Evolutionary conservation across 441 rosid species (phyloP), one percentile per base, ranked within the genome.

Genomic region (Arabidopsis lyrata): DNA sequence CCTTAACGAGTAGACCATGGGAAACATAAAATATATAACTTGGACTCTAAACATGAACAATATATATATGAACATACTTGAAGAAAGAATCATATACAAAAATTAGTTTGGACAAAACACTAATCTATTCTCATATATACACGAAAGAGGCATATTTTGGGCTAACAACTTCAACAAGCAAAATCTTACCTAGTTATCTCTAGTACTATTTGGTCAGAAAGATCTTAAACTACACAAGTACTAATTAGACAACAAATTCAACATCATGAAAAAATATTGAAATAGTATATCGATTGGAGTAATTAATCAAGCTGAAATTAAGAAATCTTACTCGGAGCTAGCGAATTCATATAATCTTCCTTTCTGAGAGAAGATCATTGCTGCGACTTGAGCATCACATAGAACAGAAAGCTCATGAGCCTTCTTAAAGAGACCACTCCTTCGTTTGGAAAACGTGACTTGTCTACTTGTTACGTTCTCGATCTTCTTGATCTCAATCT

Each of bases 331-430:
- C 90, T 70, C 78, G 45, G 87, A 61, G 79, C 84, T 88, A 48
- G 88, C 64, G 72, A 80, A 86, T 74, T 90, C 84, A 53, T 65
- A 74, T 20, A 84, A 73, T 67, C 73, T 83, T 80, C 96, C 90
- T 35, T 18, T 80, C 80, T 81, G 88, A 10, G 96, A 90, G 78
- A 90, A 88, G 68, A 82, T 55, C 50, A 88, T 76, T 34, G 80
- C 84, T 1, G 90, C 87, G 62, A 88, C 86, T 83, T 89, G 88
- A 6, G 85, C 95, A 70, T 89, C 95, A 53, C 90, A 89, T 5
- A 87, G 84, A 76, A 86, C 84, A 3, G 91, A 85, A 32, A 90
- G 86, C 84, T 90, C 91, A 53, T 66, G 70, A 41, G 96, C 96
- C 77, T 90, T 90, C 87, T 90, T 88, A 74, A 90, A 48, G 32